Conservation (phyloP, 345 rosid species). For the Erodium maritimum region DNA sequence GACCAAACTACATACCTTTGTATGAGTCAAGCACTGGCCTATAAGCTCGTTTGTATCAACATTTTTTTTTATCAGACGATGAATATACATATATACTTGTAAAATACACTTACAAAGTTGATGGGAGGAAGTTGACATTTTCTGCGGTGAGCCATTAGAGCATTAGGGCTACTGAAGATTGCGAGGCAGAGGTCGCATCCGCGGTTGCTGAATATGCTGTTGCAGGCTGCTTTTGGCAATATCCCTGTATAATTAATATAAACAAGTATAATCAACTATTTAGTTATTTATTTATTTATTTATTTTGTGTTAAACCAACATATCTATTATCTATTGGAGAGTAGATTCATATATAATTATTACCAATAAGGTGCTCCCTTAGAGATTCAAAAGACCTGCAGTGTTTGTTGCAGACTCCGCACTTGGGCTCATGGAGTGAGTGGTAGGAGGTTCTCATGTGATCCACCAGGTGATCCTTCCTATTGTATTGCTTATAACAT, state of each 20-base stretch:
- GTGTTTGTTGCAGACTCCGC: constrained; percentile 60
- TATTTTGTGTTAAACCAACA: too few species aligned
- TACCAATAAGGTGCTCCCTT: constrained; percentile 58
- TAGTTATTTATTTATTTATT: too few species aligned
- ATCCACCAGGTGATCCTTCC: constrained; percentile 59
- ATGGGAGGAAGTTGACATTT: constrained; percentile 36
- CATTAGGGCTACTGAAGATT: constrained; percentile 28
- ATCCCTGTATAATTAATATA: constrained; percentile 20
- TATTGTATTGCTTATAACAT: constrained; percentile 63
- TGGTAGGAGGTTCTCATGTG: constrained; percentile 71
- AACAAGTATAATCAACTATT: too few species aligned
- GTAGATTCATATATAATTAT: background rate
- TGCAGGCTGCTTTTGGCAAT: constrained; percentile 34
- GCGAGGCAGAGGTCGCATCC: constrained; percentile 55
- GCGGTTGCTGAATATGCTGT: constrained; percentile 26
- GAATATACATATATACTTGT: too few species aligned
- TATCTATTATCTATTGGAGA: too few species aligned
- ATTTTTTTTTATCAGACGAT: too few species aligned
- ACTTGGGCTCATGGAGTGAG: constrained; percentile 61
- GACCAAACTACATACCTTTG: too few species aligned
- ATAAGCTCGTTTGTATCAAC: too few species aligned
- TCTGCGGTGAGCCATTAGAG: constrained; percentile 32
- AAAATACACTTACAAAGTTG: constrained; percentile 10
- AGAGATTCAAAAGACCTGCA: constrained; percentile 59
- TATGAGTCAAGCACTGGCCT: too few species aligned